Evolutionary conservation across 2,329 filamentous ascomycete genomes (phyloP), one percentile per base, ranked within the genome.

Genomic region (Aureobasidium uvarum): DNA sequence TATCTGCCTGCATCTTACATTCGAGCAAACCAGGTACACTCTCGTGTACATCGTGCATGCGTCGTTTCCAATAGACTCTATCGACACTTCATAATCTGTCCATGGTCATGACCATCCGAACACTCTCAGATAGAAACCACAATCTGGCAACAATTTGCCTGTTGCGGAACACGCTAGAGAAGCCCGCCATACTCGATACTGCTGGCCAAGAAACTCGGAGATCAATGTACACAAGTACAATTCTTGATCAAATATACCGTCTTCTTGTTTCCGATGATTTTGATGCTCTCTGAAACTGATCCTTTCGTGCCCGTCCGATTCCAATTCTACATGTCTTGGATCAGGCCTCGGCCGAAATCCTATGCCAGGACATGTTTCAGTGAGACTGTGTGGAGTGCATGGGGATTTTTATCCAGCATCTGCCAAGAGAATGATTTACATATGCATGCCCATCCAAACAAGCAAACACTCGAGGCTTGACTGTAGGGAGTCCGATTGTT

Each of bases 21-120:
- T 16, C 11, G 25, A 56, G 41, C 56, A 46, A 60, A 46, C 56
- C 58, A 50, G 31, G 56, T 41, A 28, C 16, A 51, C 36, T 18
- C 11, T 41, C n/a, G 45, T 23, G 16, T 62, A 36, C 33, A 41
- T 50, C 25, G n/a, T 39, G 58, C 58, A 50, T 51, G 58, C 58
- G 45, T 51, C 58, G 41, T 10, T 33, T 62, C 38, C 58, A 33
- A 62, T 62, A 60, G 56, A 48, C 31, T 38, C 43, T 60, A 48
- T 60, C 18, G 56, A 46, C 41, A 48, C 56, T 60, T 60, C n/a
- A 23, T 23, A 8, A 14, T 28, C 14, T 45, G 4, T 48, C n/a
- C 18, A 5, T 23, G 2, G 16, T 16, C 31, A 23, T 33, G n/a
- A 13, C 16, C 16, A 20, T 36, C 10, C 38, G 20, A 20, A 46